These are phyloP conservation scores for Tolypocladium tropicale DNA, from an alignment of 2,329 filamentous ascomycete genomes.

Conservation along the genomic window DNA sequence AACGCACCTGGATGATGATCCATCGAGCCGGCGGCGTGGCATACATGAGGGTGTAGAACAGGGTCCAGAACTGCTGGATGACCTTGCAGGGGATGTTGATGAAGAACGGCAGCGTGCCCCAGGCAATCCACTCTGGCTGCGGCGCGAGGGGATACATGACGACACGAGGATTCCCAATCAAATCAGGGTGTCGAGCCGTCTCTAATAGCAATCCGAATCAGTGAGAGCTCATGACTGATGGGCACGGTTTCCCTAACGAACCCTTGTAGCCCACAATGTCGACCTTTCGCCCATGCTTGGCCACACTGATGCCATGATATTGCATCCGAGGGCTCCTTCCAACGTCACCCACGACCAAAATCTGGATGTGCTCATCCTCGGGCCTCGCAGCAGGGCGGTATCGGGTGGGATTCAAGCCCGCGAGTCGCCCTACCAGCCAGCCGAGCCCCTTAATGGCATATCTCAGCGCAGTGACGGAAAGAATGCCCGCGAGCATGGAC, in stretches of 20 bases:
- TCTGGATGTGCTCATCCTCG: constrained; percentile 48
- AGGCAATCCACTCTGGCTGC: constrained; percentile 57
- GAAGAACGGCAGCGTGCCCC: constrained; percentile 64
- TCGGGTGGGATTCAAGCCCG: constrained; percentile 20
- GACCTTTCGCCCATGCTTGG: constrained; percentile 68
- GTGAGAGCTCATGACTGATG: not conserved
- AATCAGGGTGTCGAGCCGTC: constrained; percentile 69
- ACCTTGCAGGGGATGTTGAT: constrained; percentile 76
- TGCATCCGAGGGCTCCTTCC: constrained; percentile 96
- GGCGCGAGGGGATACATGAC: constrained; percentile 59
- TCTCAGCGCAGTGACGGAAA: constrained; percentile 20
- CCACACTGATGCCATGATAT: constrained; percentile 90
- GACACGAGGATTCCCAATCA: constrained; percentile 59
- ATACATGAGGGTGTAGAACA: constrained; percentile 67
- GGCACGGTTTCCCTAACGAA: constrained; percentile 18
- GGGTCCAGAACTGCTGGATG: constrained; percentile 63
- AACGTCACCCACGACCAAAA: constrained; percentile 90
- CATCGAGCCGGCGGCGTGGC: constrained; percentile 63
- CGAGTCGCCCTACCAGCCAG: constrained; percentile 13
- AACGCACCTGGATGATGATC: constrained; percentile 67
- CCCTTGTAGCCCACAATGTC: constrained; percentile 83
- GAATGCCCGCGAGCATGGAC: constrained; percentile 22
- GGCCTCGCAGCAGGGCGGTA: constrained; percentile 22
- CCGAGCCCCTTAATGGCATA: constrained; percentile 11
- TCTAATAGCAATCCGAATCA: constrained; percentile 35